These are phyloP conservation scores for Termitomyces sp. DNA, from an alignment of 768 basidiomycete species.

Conservation along the genomic window DNA sequence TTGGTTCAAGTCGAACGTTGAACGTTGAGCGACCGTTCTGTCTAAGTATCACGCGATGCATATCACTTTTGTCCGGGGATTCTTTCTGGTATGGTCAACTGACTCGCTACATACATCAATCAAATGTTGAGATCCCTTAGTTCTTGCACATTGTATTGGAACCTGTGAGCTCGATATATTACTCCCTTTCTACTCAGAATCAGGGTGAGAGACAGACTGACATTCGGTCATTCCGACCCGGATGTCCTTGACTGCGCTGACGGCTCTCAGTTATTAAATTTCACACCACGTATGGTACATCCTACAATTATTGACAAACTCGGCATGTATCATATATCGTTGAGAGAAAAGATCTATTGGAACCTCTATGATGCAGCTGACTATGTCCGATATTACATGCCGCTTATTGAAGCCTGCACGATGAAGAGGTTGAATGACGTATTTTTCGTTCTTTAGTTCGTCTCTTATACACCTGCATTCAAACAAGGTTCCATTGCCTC, in stretches of 20 bases:
- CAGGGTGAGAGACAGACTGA: neutral
- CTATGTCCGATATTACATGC: too few species aligned
- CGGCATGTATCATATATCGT: too few species aligned
- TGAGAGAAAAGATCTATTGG: too few species aligned
- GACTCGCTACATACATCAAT: neutral
- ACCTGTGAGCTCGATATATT: neutral
- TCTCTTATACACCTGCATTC: too few species aligned
- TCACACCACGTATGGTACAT: neutral
- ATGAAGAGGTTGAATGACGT: too few species aligned
- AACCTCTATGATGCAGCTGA: too few species aligned
- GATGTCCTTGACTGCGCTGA: neutral
- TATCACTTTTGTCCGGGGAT: neutral
- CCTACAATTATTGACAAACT: neutral
- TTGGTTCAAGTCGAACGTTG: neutral
- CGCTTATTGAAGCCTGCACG: too few species aligned
- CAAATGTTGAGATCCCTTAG: neutral
- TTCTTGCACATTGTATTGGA: neutral
- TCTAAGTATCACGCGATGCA: neutral
- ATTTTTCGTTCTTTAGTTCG: neutral
- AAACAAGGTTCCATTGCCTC: neutral
- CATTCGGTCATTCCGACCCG: neutral
- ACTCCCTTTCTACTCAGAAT: neutral
- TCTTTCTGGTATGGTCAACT: conserved; percentile 1
- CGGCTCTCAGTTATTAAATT: too few species aligned
- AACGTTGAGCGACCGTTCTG: neutral